These are phyloP conservation scores for Ascochyta pisi DNA, from an alignment of 2,329 filamentous ascomycete species.

Conservation along the genomic window DNA sequence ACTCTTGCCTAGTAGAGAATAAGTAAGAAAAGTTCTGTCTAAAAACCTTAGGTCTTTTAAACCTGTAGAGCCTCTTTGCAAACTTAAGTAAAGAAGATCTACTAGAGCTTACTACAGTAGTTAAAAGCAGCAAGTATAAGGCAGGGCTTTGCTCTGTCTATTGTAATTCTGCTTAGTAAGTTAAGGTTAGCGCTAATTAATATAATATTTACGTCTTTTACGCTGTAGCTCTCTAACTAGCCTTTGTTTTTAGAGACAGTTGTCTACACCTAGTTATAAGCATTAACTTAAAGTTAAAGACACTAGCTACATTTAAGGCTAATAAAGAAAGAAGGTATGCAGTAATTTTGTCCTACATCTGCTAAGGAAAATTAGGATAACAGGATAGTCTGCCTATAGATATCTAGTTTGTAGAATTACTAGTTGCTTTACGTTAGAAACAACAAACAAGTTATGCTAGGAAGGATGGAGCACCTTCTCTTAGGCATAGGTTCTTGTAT, in stretches of 20 bases:
- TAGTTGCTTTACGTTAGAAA: neutral
- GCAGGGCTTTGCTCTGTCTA: neutral
- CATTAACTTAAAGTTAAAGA: neutral
- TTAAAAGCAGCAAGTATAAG: conserved; percentile 2
- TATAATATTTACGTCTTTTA: neutral
- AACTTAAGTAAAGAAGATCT: neutral
- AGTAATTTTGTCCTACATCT: neutral
- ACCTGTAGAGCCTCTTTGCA: neutral
- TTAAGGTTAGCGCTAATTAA: neutral
- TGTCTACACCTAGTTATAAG: neutral
- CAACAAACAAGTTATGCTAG: neutral
- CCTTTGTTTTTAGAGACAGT: neutral
- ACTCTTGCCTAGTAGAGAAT: neutral
- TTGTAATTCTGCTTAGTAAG: neutral
- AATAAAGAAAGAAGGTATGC: neutral
- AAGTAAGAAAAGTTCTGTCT: neutral
- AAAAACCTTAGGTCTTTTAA: neutral
- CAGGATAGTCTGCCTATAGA: neutral
- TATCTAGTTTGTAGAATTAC: neutral
- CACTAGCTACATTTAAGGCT: neutral
- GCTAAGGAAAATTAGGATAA: neutral
- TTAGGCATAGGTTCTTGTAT: neutral
- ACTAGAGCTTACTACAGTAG: neutral
- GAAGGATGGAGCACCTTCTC: neutral
- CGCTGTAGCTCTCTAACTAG: neutral